Base-by-base conservation (phyloP, 2,329 filamentous ascomycete species). In the Corinectria fuckeliana region DNA sequence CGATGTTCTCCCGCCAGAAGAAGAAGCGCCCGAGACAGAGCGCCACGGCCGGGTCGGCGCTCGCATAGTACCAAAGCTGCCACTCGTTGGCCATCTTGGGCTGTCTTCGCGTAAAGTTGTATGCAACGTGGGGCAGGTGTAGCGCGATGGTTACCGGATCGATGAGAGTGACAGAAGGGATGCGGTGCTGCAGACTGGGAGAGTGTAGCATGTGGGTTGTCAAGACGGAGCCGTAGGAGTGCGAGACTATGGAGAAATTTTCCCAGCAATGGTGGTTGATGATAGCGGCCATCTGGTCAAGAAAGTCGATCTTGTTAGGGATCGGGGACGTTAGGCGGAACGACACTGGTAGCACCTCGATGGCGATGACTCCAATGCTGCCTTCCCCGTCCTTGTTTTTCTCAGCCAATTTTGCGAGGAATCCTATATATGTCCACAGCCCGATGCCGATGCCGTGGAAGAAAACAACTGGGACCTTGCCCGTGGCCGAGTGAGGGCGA, bases 361-460 rank as follows among this genome's bases (percentile, higher is more conserved):
- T 64, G 4, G 85, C 86, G 42, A 91, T 82, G 56, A 91, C 80
- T 20, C 88, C 88, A n/a, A 88, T 75, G 10, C 78, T 81, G 52
- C 81, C 77, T 0, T 67, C 56, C 1, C 62, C 64, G 3, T 67
- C 62, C 5, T 60, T 63, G 1, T 64, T 68, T n/a, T 70, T 66
- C 4, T 68, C 60, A 61, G 81, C 78, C 36, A 91, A 73, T 3
- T 53, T 49, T 82, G 80, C 71, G 2, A 91, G 75, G 67, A 89
- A 89, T 14, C 75, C 72, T 11, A 81, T 76, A 65, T 91, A 90
- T 0, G 87, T 83, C 69, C 84, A 84, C 2, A 91, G 80, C 0
- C 89, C 89, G 57, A 91, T 80, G 39, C 89, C 88, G 48, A 91
- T 90, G 14, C 89, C 89, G 65, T 91, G 89, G 47, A 91, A 80